Percentiles rank a stretch among this genome's conserved stretches.
Conservation (phyloP, 345 rosid species). For the Aurinia saxatilis region DNA sequence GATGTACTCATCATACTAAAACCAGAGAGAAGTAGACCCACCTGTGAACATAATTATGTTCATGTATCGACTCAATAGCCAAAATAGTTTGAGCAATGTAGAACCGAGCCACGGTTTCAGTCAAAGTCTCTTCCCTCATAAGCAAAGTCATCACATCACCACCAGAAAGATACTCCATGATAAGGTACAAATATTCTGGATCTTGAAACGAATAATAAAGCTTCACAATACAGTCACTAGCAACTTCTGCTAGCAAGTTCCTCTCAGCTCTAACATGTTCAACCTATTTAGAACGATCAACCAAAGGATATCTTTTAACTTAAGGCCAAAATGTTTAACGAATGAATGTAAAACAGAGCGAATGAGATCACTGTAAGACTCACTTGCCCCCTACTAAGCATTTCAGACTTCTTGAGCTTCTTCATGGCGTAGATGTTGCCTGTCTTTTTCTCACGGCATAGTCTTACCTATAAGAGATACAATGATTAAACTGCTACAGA, state of each 20-base stretch:
- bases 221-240: slow-evolving; percentile 83
- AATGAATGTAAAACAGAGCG: background rate
- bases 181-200: slow-evolving; percentile 64
- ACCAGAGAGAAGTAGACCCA: slow-evolving; percentile 21
- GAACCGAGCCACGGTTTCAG: slow-evolving; percentile 86
- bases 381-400: slow-evolving; percentile 98
- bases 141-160: slow-evolving; percentile 94
- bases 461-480: slow-evolving; percentile 54
- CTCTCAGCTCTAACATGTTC: slow-evolving; percentile 94
- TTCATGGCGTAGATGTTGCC: slow-evolving; percentile 91
- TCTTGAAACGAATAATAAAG: slow-evolving; percentile 92
- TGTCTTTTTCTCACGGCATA: slow-evolving; percentile 75
- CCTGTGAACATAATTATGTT: slow-evolving; percentile 91
- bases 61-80: slow-evolving; percentile 92
- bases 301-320: background rate
- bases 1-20: background rate
- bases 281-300: slow-evolving; percentile 40
- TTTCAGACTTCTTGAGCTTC: slow-evolving; percentile 92
- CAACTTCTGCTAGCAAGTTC: slow-evolving; percentile 95
- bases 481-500: background rate
- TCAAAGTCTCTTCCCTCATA: slow-evolving; percentile 90
- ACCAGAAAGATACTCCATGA: slow-evolving; percentile 95
- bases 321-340: background rate
- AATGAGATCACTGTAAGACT: slow-evolving; percentile 19
- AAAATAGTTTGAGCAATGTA: slow-evolving; percentile 83